A percentile compares a stretch with the other conserved stretches of the same genome.
These are phyloP conservation scores for Sophora flavescens DNA, from an alignment of 306 rosid species.

Conservation along the genomic window DNA sequence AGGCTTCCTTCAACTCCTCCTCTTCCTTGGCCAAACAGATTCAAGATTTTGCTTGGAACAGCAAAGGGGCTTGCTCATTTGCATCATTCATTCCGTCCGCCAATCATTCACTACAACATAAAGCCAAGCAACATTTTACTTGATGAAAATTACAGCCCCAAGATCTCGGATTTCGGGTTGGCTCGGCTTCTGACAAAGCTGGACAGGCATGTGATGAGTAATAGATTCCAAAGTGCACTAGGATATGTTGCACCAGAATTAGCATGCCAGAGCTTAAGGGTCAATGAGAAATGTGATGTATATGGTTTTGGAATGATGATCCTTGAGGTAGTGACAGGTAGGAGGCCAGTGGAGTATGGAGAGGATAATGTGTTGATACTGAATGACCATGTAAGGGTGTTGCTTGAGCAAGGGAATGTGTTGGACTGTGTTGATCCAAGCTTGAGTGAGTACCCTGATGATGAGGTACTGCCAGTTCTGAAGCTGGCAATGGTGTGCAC, in stretches of 20 bases:
- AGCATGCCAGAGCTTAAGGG: conserved; percentile 87
- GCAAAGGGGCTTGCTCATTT: conserved; percentile 81
- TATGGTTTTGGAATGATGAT: conserved; percentile 81
- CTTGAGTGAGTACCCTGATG: conserved; percentile 73
- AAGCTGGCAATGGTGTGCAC: conserved; percentile 83
- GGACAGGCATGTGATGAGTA: conserved; percentile 73
- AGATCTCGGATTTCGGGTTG: conserved; percentile 79
- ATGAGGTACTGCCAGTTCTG: conserved; percentile 82
- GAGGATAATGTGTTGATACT: conserved; percentile 81
- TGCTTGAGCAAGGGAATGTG: conserved; percentile 81
- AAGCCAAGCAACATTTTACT: conserved; percentile 86
- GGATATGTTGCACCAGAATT: conserved; percentile 89
- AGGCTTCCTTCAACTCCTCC: conserved; percentile 65
- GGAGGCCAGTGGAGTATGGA: conserved; percentile 87
- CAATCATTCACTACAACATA: conserved; percentile 80
- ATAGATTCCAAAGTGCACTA: conserved; percentile 74
- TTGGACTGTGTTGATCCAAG: conserved; percentile 75
- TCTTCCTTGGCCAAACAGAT: conserved; percentile 74
- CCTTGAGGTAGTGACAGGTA: conserved; percentile 83
- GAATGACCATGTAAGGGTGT: conserved; percentile 73
- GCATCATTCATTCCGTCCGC: conserved; percentile 75
- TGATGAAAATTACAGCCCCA: conserved; percentile 67
- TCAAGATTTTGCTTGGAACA: conserved; percentile 78
- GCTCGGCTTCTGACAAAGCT: conserved; percentile 71
- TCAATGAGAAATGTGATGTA: conserved; percentile 82